Percentiles rank a stretch among this genome's conserved stretches.
Evolutionary conservation across 2,329 filamentous ascomycete genomes (phyloP).

Genomic region (Plenodomus biglobosus): DNA sequence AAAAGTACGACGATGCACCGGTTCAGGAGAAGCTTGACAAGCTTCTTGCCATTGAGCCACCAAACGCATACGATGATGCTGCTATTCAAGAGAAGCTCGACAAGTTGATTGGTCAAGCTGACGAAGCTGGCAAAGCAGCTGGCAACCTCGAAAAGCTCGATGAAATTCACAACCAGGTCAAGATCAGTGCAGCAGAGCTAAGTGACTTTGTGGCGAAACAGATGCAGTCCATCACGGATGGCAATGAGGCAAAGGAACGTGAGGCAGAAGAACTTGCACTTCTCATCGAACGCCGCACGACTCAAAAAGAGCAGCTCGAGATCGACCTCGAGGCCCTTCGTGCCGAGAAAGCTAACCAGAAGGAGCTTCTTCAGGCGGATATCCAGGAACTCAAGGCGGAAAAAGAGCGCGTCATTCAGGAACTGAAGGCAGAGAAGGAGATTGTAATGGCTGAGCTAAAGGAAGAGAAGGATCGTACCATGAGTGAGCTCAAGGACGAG

Average conservation of each 20-base stretch:
- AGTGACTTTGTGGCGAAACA: conserved; percentile 78
- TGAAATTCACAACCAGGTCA: conserved; percentile 84
- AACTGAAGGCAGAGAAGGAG: conserved; percentile 48
- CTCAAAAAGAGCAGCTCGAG: conserved; percentile 64
- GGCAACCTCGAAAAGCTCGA: conserved; percentile 80
- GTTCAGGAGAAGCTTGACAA: conserved; percentile 60
- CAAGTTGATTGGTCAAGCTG: conserved; percentile 59
- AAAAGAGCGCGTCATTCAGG: conserved; percentile 45
- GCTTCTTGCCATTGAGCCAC: conserved; percentile 51
- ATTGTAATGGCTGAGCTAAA: conserved; percentile 38
- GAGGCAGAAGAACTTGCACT: conserved; percentile 78
- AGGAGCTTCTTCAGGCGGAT: conserved; percentile 58
- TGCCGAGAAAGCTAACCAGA: conserved; percentile 60
- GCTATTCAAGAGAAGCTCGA: conserved; percentile 59
- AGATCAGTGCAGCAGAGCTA: conserved; percentile 80
- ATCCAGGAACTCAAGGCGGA: conserved; percentile 49
- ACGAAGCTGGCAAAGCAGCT: conserved; percentile 68
- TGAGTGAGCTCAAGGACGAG: conserved; percentile 43
- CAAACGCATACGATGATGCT: conserved; percentile 57
- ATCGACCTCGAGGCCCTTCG: conserved; percentile 50
- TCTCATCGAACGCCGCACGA: conserved; percentile 74
- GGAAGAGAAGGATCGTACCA: conserved; percentile 39
- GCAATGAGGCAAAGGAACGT: conserved; percentile 76
- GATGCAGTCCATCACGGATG: conserved; percentile 71
- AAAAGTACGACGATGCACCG: conserved; percentile 58